A percentile compares a stretch with the other conserved stretches of the same genome.
Evolutionary conservation across 208 protist species (phyloP).

Genomic region (Wallacemonas sp.): DNA sequence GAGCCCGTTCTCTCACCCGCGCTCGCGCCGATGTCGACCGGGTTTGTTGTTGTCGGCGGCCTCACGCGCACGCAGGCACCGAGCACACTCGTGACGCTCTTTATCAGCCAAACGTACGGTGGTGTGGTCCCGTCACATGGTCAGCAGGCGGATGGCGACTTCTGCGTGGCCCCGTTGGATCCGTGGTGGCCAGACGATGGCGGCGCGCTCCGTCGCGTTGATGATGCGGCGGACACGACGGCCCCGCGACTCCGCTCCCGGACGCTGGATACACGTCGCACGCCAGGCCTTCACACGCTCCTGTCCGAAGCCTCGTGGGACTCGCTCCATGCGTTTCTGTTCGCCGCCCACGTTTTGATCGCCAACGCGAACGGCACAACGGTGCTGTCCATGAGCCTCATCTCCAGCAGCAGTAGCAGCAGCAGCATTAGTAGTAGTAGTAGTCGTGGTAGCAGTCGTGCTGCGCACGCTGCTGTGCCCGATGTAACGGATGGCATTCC

Average conservation of each 20-base stretch:
- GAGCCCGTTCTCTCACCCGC: slow-evolving; percentile 29
- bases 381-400: slow-evolving; percentile 4
- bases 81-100: slow-evolving; percentile 6
- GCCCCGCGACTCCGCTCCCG: neutral
- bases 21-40: slow-evolving; percentile 28
- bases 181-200: neutral
- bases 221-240: neutral
- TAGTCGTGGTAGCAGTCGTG: too few species aligned
- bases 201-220: neutral
- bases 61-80: neutral
- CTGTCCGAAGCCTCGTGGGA: slow-evolving; percentile 10
- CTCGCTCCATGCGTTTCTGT: slow-evolving; percentile 1
- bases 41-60: slow-evolving; percentile 30
- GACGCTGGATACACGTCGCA: slow-evolving; percentile 19
- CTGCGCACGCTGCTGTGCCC: too few species aligned
- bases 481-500: neutral
- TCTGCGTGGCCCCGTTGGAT: neutral
- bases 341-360: slow-evolving; percentile 1
- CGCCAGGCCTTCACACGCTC: slow-evolving; percentile 21
- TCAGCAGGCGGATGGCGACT: neutral
- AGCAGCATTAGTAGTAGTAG: too few species aligned
- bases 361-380: neutral
- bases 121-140: too few species aligned
- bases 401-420: too few species aligned
- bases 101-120: slow-evolving; percentile 10